Conservation (phyloP, 108 stramenopile species). For the Parietichytrium sp. region DNA sequence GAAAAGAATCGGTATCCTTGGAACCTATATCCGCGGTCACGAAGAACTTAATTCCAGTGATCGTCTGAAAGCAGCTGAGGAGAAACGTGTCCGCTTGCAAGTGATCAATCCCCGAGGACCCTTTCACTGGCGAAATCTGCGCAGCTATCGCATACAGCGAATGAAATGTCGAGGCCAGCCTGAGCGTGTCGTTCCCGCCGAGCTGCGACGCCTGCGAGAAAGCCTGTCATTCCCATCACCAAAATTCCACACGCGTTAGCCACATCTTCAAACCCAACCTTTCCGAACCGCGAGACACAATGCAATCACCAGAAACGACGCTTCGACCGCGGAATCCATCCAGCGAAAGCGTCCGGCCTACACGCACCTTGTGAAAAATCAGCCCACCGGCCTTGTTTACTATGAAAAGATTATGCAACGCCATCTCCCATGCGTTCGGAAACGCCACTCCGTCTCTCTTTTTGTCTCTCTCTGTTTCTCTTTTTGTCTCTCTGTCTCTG, state of each 20-base stretch:
- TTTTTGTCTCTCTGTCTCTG: too few species aligned
- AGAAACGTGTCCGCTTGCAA: conserved; percentile 63
- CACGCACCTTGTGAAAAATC: conserved; percentile 57
- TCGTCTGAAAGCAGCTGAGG: conserved; percentile 57
- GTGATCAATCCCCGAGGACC: conserved; percentile 60
- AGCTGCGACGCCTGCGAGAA: conserved; percentile 53
- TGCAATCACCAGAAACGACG: too few species aligned
- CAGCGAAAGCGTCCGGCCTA: too few species aligned
- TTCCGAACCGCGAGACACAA: too few species aligned
- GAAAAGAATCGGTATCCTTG: conserved; percentile 52
- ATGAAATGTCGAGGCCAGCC: conserved; percentile 66
- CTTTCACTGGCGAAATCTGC: conserved; percentile 58
- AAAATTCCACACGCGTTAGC: neutral
- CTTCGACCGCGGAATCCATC: too few species aligned
- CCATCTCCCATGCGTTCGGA: neutral
- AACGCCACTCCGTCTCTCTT: too few species aligned
- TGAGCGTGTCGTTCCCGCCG: conserved; percentile 59
- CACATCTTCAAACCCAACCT: too few species aligned
- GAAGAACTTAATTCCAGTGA: conserved; percentile 64
- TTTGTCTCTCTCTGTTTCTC: too few species aligned
- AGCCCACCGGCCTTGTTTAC: conserved; percentile 65
- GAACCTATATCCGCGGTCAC: conserved; percentile 60
- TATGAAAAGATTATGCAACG: conserved; percentile 53
- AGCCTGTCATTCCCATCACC: conserved; percentile 44
- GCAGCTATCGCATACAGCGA: conserved; percentile 66